These are phyloP conservation scores for Thoreauomyces humboldtii DNA, from an alignment of 192 early-diverging fungal species.

Conservation along the genomic window DNA sequence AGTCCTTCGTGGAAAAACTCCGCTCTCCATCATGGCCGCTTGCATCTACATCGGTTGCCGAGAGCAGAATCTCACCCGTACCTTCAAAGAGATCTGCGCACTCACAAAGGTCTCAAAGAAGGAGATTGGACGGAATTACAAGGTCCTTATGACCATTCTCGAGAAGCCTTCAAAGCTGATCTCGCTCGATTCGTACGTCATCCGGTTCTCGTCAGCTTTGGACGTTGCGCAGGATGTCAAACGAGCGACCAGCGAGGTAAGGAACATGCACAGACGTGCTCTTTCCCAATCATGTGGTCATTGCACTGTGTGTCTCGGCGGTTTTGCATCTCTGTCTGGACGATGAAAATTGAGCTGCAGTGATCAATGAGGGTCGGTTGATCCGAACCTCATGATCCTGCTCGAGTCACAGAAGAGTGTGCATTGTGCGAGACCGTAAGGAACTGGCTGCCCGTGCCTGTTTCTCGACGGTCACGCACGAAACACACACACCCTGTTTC, in stretches of 20 bases:
- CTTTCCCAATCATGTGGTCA: too few relatives aligned
- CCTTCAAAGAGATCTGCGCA: constrained; percentile 92
- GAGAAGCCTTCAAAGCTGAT: constrained; percentile 41
- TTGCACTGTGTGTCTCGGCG: too few relatives aligned
- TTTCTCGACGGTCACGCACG: too few relatives aligned
- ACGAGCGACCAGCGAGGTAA: constrained; percentile 69
- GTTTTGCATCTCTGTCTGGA: too few relatives aligned
- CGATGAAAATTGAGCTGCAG: too few relatives aligned
- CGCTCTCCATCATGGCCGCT: constrained; percentile 80
- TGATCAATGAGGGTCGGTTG: too few relatives aligned
- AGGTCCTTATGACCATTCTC: constrained; percentile 42
- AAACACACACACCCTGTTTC: too few relatives aligned
- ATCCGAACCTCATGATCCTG: too few relatives aligned
- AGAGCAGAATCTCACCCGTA: constrained; percentile 76
- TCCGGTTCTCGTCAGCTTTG: constrained; percentile 78
- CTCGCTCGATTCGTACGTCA: constrained; percentile 56
- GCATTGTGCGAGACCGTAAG: too few relatives aligned
- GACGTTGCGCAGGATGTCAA: constrained; percentile 65
- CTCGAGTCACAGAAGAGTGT: too few relatives aligned
- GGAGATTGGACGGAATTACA: constrained; percentile 86
- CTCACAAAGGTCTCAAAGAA: constrained; percentile 89
- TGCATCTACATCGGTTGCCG: constrained; percentile 93
- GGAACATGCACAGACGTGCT: too few relatives aligned
- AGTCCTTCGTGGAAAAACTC: constrained; percentile 74
- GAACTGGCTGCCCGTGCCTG: too few relatives aligned